Conservation (phyloP, 2,329 filamentous ascomycete genomes). For the Paramyrothecium roridum region DNA sequence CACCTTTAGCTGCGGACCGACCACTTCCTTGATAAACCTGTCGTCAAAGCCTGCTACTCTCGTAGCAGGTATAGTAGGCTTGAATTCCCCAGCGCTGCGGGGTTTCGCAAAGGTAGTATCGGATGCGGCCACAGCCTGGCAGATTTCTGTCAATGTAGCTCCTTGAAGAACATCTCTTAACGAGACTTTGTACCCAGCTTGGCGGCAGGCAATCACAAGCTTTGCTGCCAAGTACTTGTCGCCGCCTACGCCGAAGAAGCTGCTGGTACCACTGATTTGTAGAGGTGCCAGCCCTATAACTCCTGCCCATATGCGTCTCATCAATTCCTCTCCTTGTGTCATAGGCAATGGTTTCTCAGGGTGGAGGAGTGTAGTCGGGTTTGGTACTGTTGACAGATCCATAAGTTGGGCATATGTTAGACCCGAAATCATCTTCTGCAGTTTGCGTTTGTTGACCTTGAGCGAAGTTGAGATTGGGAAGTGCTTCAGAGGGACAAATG, state of each 20-base stretch:
- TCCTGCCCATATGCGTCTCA: conserved; percentile 45
- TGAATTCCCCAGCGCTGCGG: neutral
- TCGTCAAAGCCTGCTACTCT: conserved; percentile 18
- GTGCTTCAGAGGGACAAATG: conserved; percentile 44
- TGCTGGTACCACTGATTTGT: conserved; percentile 37
- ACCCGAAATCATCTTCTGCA: conserved; percentile 41
- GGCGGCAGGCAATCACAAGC: conserved; percentile 41
- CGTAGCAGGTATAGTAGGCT: neutral
- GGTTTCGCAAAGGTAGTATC: conserved; percentile 9
- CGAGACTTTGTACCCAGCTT: conserved; percentile 35
- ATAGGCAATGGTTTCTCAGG: conserved; percentile 43
- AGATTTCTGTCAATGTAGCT: conserved; percentile 41
- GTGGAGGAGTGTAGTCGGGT: conserved; percentile 30
- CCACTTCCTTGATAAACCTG: conserved; percentile 34
- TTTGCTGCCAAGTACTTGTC: conserved; percentile 41
- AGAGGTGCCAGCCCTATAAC: conserved; percentile 36
- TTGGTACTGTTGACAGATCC: conserved; percentile 34
- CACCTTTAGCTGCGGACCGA: conserved; percentile 40
- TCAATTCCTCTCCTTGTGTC: conserved; percentile 42
- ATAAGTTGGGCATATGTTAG: conserved; percentile 41
- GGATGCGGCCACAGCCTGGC: conserved; percentile 24
- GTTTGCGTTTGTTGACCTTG: conserved; percentile 45
- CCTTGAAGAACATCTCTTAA: conserved; percentile 40
- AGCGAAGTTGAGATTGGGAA: conserved; percentile 48
- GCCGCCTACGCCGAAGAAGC: conserved; percentile 45